phyloP scores from a whole-genome alignment of 306 rosid species.

The Inga oerstediana region DNA sequence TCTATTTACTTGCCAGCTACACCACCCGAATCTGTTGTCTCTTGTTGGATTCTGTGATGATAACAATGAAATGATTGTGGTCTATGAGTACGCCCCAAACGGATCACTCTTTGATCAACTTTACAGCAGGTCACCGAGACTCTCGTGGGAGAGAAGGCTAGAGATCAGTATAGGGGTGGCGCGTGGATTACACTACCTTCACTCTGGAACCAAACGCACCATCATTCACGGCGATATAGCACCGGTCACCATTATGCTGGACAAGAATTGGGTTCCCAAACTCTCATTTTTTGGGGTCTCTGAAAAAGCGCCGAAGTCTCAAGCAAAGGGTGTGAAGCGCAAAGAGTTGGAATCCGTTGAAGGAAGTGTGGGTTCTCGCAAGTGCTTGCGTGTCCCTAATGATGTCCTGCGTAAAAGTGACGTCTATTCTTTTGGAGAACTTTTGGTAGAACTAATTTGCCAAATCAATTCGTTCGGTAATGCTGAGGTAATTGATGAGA shows the following conservation, averaged over 20 bases:
- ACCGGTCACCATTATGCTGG: not conserved
- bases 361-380: not conserved
- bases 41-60: not conserved
- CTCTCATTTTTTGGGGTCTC: not conserved
- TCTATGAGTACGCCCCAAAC: not conserved
- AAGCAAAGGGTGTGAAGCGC: not conserved
- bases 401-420: not conserved
- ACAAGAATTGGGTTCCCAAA: not conserved
- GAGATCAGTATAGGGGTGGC: not conserved
- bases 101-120: not conserved
- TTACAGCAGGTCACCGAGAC: not conserved
- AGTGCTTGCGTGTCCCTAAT: not conserved
- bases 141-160: not conserved
- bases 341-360: not conserved
- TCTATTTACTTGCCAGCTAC: not conserved
- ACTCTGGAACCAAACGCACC: constrained; percentile 29
- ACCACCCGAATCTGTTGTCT: not conserved
- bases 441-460: not conserved
- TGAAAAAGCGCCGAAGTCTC: not conserved
- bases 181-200: constrained; percentile 37
- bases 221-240: not conserved
- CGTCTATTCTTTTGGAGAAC: constrained; percentile 9
- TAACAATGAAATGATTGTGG: not conserved
- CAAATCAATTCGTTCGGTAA: no score
- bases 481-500: no score